Conservation (phyloP, 108 stramenopile genomes). For the Fragilariopsis cylindrus region DNA sequence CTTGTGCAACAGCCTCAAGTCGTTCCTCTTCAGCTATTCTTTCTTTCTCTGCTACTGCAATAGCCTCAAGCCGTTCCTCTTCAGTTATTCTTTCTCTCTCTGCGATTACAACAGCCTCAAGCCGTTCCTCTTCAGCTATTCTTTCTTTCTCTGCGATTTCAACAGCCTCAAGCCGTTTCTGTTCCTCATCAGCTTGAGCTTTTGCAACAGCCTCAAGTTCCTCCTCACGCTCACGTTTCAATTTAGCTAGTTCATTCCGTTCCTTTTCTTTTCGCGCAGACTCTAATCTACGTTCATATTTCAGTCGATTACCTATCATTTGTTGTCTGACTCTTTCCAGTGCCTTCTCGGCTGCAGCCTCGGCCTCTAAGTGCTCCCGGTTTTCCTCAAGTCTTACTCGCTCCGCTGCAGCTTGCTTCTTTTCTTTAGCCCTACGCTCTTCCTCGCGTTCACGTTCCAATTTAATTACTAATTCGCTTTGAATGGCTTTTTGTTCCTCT, state of each 20-base stretch:
- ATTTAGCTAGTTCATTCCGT: too few species aligned
- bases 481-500: too few species aligned
- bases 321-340: too few species aligned
- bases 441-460: too few species aligned
- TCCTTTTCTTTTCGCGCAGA: too few species aligned
- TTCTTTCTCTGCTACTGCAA: background rate
- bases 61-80: background rate
- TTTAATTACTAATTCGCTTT: too few species aligned
- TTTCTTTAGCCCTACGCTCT: too few species aligned
- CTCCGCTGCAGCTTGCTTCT: background rate
- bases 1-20: background rate
- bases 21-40: background rate
- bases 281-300: too few species aligned
- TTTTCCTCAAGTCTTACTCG: background rate
- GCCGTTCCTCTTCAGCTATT: background rate
- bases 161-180: background rate
- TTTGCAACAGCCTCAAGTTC: background rate
- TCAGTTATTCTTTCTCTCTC: background rate
- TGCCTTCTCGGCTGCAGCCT: background rate
- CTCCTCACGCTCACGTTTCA: background rate
- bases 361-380: background rate
- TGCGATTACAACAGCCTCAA: background rate
- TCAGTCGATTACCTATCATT: too few species aligned
- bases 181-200: conserved; percentile 2
- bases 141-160: background rate